phyloP scores from a whole-genome alignment of 352 stramenopile species.

The Globisporangium rhizosaccharum region DNA sequence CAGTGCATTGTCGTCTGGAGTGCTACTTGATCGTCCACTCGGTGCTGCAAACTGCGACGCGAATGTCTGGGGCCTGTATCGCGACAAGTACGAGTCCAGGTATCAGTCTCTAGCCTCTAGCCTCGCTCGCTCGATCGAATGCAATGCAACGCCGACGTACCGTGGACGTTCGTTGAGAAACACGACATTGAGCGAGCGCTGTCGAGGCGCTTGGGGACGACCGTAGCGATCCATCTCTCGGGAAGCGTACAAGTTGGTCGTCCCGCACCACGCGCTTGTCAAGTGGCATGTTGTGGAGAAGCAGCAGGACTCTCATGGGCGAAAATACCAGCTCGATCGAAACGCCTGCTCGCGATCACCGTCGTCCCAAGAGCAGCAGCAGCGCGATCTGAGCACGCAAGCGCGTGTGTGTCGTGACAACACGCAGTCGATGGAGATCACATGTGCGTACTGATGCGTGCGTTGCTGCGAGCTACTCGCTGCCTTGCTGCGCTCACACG shows the following conservation, averaged over 20 bases:
- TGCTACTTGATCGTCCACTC: conserved; percentile 1
- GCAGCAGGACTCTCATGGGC: too few species aligned
- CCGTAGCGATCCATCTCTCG: conserved; percentile 39
- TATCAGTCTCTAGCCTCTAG: too few species aligned
- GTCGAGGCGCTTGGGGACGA: conserved; percentile 23
- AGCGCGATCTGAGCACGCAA: not conserved
- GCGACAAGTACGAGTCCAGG: not conserved
- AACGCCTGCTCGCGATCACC: not conserved
- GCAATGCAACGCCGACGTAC: conserved; percentile 10
- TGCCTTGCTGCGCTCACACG: not conserved
- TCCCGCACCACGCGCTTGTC: too few species aligned
- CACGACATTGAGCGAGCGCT: conserved; percentile 19
- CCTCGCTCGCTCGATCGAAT: not conserved
- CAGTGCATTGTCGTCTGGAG: conserved; percentile 5
- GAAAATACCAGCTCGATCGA: too few species aligned
- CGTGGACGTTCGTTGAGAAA: conserved; percentile 39
- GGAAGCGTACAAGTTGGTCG: not conserved
- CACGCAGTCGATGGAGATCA: not conserved
- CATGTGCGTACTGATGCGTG: conserved; percentile 2
- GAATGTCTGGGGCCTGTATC: conserved; percentile 25
- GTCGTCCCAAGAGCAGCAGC: too few species aligned
- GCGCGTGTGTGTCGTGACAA: too few species aligned
- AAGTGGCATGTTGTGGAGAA: too few species aligned
- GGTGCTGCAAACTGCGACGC: conserved; percentile 21
- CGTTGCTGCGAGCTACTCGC: not conserved